phyloP scores from a whole-genome alignment of 2,329 filamentous ascomycete genomes.

The Fusarium staphyleae region DNA sequence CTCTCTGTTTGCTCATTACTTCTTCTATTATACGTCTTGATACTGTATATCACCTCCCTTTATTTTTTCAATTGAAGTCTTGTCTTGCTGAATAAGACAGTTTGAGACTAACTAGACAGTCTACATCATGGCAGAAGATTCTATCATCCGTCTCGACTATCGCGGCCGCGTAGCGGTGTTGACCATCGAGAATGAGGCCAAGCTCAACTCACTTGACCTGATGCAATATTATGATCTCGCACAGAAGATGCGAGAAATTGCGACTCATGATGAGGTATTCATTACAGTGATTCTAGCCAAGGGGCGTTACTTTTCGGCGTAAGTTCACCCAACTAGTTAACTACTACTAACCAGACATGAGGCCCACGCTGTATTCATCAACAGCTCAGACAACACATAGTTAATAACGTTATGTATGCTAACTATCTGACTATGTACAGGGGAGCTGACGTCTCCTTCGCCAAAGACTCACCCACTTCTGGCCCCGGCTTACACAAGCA shows the following conservation, averaged over 20 bases:
- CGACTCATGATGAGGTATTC: conserved; percentile 77
- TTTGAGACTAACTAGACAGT: too few relatives aligned
- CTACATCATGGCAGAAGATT: conserved; percentile 28
- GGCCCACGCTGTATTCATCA: too few relatives aligned
- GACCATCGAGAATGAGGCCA: conserved; percentile 83
- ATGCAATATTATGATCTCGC: conserved; percentile 81
- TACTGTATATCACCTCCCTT: background rate
- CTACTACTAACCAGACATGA: too few relatives aligned
- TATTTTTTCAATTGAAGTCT: too few relatives aligned
- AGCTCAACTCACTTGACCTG: conserved; percentile 82
- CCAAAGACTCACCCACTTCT: conserved; percentile 51
- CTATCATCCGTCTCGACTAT: conserved; percentile 50
- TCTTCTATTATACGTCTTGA: background rate
- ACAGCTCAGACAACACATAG: too few relatives aligned
- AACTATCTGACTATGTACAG: conserved; percentile 52
- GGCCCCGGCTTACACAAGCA: conserved; percentile 53
- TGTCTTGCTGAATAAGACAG: too few relatives aligned
- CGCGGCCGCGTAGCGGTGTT: conserved; percentile 68
- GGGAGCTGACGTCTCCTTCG: conserved; percentile 77
- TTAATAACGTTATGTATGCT: too few relatives aligned
- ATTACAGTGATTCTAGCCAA: conserved; percentile 86
- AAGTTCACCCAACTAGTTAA: too few relatives aligned
- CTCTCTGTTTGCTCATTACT: background rate
- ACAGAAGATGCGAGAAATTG: conserved; percentile 77
- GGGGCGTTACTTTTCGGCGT: conserved; percentile 91